Evolutionary conservation across 305 asterid species (phyloP).

Genomic region (Fraxinus baroniana): DNA sequence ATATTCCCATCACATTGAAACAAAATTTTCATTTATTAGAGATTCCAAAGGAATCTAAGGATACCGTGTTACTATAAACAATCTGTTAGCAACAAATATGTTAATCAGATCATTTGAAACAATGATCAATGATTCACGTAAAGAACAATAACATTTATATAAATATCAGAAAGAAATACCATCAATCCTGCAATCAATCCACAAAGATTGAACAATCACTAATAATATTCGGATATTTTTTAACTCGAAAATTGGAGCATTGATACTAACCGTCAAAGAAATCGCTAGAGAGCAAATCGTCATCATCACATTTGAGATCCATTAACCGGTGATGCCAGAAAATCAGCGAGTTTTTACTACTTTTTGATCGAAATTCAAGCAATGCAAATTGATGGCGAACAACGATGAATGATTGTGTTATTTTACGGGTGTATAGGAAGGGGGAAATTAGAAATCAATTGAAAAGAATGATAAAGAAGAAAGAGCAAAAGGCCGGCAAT

Average conservation of each 20-base stretch:
- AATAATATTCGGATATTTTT: not conserved
- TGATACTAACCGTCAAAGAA: constrained; percentile 51
- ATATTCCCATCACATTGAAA: not conserved
- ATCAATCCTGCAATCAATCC: not conserved
- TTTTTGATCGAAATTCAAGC: constrained; percentile 11
- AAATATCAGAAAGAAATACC: not conserved
- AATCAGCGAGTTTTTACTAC: not conserved
- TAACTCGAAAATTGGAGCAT: not conserved
- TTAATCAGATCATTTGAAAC: not conserved
- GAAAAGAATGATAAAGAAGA: constrained; percentile 64
- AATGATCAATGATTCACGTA: not conserved
- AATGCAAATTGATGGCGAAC: constrained; percentile 4
- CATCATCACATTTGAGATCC: constrained; percentile 51
- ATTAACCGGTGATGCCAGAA: constrained; percentile 29
- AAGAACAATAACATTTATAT: not conserved
- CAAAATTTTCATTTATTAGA: not conserved
- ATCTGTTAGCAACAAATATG: not conserved
- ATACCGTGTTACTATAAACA: not conserved
- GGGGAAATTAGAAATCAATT: constrained; percentile 59
- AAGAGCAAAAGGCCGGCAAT: constrained; percentile 84
- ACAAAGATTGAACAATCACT: not conserved
- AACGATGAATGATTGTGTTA: not conserved
- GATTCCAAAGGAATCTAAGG: not conserved
- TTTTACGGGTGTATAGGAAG: constrained; percentile 82
- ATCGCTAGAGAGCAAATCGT: constrained; percentile 40